phyloP scores from a whole-genome alignment of 768 basidiomycete species.

The Phanerochaete sordida region DNA sequence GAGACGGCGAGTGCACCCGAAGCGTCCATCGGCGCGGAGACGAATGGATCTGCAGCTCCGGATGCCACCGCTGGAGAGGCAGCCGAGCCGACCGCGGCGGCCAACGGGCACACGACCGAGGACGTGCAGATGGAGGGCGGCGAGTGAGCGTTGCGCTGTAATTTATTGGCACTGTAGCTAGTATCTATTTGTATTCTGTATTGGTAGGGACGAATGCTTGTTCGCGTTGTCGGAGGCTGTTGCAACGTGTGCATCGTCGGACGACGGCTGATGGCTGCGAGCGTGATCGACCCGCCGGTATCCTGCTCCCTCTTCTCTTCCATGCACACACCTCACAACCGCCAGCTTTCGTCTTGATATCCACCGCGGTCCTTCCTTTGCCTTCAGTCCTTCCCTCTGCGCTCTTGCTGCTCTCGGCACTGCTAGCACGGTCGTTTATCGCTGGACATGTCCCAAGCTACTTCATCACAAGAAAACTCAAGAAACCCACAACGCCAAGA shows the following conservation, averaged over 20 bases:
- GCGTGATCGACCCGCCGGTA: slow-evolving; percentile 1
- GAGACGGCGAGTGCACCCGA: slow-evolving; percentile 1
- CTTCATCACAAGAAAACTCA: not conserved
- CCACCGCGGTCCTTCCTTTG: not conserved
- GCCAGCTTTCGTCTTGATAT: not conserved
- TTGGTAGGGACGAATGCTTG: not conserved
- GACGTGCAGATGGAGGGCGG: not conserved
- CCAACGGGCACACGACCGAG: not conserved
- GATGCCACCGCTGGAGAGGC: not conserved
- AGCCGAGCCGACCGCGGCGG: not conserved
- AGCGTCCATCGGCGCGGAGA: not conserved
- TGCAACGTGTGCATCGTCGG: not conserved
- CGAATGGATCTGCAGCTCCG: not conserved
- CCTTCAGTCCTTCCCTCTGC: not conserved
- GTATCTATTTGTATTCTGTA: slow-evolving; percentile 1
- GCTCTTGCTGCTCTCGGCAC: not conserved
- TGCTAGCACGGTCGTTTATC: not conserved
- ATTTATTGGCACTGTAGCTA: not conserved
- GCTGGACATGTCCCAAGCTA: not conserved
- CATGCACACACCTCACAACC: not conserved
- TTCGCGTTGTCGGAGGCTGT: not conserved
- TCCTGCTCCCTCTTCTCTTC: not conserved
- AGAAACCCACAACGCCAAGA: not conserved
- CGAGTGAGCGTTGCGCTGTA: not conserved
- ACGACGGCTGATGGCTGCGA: not conserved